Evolutionary conservation across 192 early-diverging fungal species (phyloP), one percentile per base, ranked within the genome.

Genomic region (Funneliformis geosporum): DNA sequence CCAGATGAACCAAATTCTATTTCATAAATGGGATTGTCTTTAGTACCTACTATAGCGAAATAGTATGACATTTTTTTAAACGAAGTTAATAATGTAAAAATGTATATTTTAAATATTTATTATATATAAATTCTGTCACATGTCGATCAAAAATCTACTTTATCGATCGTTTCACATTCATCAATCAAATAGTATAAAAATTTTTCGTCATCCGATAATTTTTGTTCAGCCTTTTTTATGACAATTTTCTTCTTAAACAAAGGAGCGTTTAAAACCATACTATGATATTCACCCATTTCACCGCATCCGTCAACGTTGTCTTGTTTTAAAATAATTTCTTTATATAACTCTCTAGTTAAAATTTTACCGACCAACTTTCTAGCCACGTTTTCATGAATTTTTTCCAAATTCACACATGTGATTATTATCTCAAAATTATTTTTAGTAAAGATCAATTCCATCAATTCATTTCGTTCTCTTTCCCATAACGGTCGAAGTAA

Each of bases 21-120:
- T 83, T 99, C 98, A 85, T 96, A 99, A 47, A 99, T 86, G 40
- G 98, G 98, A 80, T 94, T 95, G 86, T 99, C 98, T 44, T 93
- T 90, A 62, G 95, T 93, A 7, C 98, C 97, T 59, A 99, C 93
- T 78, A 99, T 96, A 61, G 88, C 94, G 90, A 99, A 98, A 82
- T 97, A 98, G 67, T 88, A 94, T 23, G 88, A 82, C 43, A 83
- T 83, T 39, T 69, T 18, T 69, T 44, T 44, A 44, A 44, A 9
- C 8, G n/a, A n/a, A n/a, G n/a, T n/a, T n/a, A n/a, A n/a, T n/a
- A n/a, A n/a, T n/a, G n/a, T n/a, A n/a, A n/a, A n/a, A n/a, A n/a
- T n/a, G n/a, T n/a, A n/a, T n/a, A n/a, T n/a, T n/a, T n/a, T n/a
- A n/a, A n/a, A n/a, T n/a, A n/a, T n/a, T n/a, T n/a, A n/a, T n/a